phyloP scores from a whole-genome alignment of 495 filamentous ascomycete species.

The Peziza echinospora region DNA sequence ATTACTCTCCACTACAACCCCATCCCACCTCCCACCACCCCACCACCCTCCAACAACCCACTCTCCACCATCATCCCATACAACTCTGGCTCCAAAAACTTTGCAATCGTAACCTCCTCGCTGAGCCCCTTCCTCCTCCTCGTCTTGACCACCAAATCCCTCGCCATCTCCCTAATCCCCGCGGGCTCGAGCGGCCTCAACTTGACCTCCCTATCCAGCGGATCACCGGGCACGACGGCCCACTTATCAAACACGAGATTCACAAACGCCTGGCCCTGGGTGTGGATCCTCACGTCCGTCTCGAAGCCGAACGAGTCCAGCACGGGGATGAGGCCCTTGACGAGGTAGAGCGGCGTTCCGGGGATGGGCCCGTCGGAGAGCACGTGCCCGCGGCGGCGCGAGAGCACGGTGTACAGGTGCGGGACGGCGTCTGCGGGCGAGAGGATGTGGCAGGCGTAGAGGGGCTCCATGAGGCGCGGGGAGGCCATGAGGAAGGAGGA shows the following conservation, averaged over 20 bases:
- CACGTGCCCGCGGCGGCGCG: conserved; percentile 75
- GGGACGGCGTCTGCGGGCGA: conserved; percentile 78
- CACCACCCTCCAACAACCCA: conserved; percentile 54
- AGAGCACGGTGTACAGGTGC: conserved; percentile 75
- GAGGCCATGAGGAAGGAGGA: conserved; percentile 91
- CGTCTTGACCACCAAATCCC: conserved; percentile 94
- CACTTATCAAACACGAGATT: conserved; percentile 90
- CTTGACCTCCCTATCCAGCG: conserved; percentile 68
- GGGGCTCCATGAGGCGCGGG: conserved; percentile 84
- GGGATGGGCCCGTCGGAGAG: conserved; percentile 81
- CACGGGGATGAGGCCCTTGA: conserved; percentile 76
- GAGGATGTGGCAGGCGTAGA: conserved; percentile 80
- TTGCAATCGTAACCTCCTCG: conserved; percentile 85
- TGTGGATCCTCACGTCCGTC: conserved; percentile 88
- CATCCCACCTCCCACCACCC: background rate
- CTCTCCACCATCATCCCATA: conserved; percentile 73
- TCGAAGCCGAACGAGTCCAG: conserved; percentile 96
- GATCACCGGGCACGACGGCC: conserved; percentile 87
- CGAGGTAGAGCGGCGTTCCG: conserved; percentile 83
- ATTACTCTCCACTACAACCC: background rate
- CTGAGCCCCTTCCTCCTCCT: conserved; percentile 77
- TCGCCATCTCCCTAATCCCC: conserved; percentile 59
- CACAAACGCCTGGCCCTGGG: conserved; percentile 74
- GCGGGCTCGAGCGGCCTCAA: conserved; percentile 72
- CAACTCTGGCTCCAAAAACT: conserved; percentile 86